phyloP scores from a whole-genome alignment of 2,329 filamentous ascomycete genomes.

The Chaetomium sp. region DNA sequence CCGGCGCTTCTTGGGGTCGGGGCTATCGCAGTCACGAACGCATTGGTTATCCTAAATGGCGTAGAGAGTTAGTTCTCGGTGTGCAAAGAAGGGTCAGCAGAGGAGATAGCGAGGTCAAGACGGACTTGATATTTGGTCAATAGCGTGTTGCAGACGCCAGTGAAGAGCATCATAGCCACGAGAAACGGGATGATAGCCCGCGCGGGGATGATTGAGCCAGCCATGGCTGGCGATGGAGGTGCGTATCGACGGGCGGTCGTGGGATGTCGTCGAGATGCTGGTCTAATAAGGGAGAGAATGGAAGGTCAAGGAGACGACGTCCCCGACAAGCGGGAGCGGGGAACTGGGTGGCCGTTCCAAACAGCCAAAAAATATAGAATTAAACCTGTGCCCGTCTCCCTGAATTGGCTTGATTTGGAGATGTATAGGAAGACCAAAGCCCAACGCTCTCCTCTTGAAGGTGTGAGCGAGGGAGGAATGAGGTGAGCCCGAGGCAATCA shows the following conservation, averaged over 20 bases:
- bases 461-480: neutral
- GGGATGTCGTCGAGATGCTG: neutral
- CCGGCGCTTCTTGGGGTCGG: conserved; percentile 57
- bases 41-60: conserved; percentile 81
- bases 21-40: conserved; percentile 76
- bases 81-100: neutral
- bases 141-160: conserved; percentile 93
- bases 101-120: conserved; percentile 8
- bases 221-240: conserved; percentile 12
- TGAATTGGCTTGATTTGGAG: neutral
- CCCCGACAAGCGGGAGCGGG: conserved; percentile 11
- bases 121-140: conserved; percentile 90
- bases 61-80: neutral
- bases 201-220: conserved; percentile 53
- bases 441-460: neutral
- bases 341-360: neutral
- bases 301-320: neutral
- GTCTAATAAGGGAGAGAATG: neutral
- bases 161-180: conserved; percentile 93
- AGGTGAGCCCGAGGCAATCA: neutral
- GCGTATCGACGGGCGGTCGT: neutral
- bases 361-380: neutral
- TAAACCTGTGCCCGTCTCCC: neutral
- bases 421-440: neutral
- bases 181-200: conserved; percentile 72